These are phyloP conservation scores for Nothophaeocryptopus gaeumannii DNA, from an alignment of 2,329 filamentous ascomycete genomes.

Conservation along the genomic window DNA sequence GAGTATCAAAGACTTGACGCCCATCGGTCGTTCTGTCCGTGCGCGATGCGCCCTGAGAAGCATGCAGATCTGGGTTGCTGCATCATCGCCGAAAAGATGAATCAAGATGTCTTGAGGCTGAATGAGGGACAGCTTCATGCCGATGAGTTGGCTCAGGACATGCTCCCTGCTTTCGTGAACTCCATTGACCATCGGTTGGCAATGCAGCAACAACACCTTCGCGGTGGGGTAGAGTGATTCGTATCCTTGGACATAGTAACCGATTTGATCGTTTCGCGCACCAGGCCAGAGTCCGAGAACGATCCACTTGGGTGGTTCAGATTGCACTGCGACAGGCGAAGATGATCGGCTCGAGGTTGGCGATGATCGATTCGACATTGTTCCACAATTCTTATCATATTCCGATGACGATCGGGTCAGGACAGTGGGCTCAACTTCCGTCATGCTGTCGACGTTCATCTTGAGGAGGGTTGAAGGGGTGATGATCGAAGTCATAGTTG, in stretches of 20 bases:
- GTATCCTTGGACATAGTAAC: constrained; percentile 29
- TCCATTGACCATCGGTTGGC: constrained; percentile 8
- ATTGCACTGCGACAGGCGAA: neutral
- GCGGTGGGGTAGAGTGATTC: constrained; percentile 27
- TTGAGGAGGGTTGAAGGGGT: no score
- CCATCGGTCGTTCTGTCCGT: constrained; percentile 18
- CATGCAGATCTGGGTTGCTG: constrained; percentile 23
- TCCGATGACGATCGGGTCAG: constrained; percentile 4
- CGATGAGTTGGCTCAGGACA: constrained; percentile 16
- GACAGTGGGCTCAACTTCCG: neutral
- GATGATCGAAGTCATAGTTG: no score
- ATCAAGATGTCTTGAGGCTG: constrained; percentile 22
- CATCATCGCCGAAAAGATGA: constrained; percentile 29
- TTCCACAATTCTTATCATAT: neutral
- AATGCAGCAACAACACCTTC: constrained; percentile 24
- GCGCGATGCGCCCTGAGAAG: constrained; percentile 28
- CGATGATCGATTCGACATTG: constrained; percentile 9
- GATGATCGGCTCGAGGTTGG: constrained; percentile 14
- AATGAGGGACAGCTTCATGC: constrained; percentile 10
- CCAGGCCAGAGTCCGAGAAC: constrained; percentile 30
- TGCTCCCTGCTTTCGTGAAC: constrained; percentile 11
- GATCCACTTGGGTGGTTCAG: constrained; percentile 22
- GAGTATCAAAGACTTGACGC: constrained; percentile 25
- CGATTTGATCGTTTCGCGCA: constrained; percentile 26
- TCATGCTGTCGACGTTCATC: neutral